Evolutionary conservation across 352 stramenopile genomes (phyloP), one percentile per base, ranked within the genome.

Genomic region (Pilasporangium apinafurcum): DNA sequence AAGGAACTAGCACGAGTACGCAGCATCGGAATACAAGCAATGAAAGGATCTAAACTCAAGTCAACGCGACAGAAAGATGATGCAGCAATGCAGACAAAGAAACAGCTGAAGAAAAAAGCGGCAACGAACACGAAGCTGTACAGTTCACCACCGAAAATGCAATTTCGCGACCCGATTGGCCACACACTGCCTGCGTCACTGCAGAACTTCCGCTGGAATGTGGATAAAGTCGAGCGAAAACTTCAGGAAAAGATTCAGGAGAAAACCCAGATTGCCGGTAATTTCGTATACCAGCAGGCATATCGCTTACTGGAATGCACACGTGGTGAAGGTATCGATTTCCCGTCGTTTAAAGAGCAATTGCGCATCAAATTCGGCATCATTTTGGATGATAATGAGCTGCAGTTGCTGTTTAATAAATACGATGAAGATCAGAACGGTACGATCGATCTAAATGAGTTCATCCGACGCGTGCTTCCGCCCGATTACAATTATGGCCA

Each of bases 281-380:
- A 92, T 26, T 92, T 89, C 43, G 74, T 89, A 14, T 92, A 89
- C 46, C 79, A 92, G 48, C 79, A 92, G 48, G 79, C 79, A n/a
- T 92, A 86, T 48, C 76, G 79, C 5, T 56, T 92, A 25, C 66
- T 92, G 10, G 79, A 89, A 51, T 73, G 68, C 37, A 74, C 60
- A 20, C 71, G 77, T n/a, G 76, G 74, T 21, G 61, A 89, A 34
- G 74, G 77, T 37, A 92, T 92, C 47, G 76, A 89, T 57, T 86
- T 87, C 32, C 55, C 48, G 5, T 86, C 70, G 35, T 92, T 92
- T 39, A 62, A 62, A 8, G 74, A 89, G 49, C 74, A 87, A 42
- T 63, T 92, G 7, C 70, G 70, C 14, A 67, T 82, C 48, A 89
- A 86, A 37, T 86, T 92, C 49, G 76, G 73, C 10, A 86, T 92